These are phyloP conservation scores for Monilinia polystroma DNA, from an alignment of 2,329 filamentous ascomycete species.

Conservation along the genomic window DNA sequence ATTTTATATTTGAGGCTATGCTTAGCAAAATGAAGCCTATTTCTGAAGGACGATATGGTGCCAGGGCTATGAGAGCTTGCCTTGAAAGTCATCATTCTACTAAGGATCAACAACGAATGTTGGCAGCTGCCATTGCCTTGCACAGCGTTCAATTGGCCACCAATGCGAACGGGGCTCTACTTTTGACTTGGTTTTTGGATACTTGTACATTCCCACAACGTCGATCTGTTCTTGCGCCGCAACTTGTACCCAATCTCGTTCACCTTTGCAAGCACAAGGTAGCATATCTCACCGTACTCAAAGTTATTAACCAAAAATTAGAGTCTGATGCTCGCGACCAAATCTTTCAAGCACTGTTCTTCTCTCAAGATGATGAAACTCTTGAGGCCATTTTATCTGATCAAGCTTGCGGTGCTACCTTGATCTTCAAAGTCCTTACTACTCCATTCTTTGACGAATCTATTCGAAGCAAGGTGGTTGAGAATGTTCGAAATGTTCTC, in stretches of 20 bases:
- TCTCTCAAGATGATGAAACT: constrained; percentile 80
- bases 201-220: constrained; percentile 94
- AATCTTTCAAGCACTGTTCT: constrained; percentile 88
- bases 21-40: constrained; percentile 91
- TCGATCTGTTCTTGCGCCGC: constrained; percentile 85
- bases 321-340: constrained; percentile 89
- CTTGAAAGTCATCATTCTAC: constrained; percentile 93
- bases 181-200: constrained; percentile 97
- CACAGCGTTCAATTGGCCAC: constrained; percentile 96
- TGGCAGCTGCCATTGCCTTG: constrained; percentile 91
- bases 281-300: constrained; percentile 92
- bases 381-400: constrained; percentile 89
- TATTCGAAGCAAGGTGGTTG: constrained; percentile 82
- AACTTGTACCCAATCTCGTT: constrained; percentile 87
- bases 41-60: constrained; percentile 88
- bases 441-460: constrained; percentile 96
- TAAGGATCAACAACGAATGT: constrained; percentile 92
- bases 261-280: constrained; percentile 98
- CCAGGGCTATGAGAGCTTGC: constrained; percentile 93
- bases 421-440: constrained; percentile 98
- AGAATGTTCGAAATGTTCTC: constrained; percentile 88
- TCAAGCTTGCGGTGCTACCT: constrained; percentile 84
- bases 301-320: constrained; percentile 97
- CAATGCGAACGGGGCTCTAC: constrained; percentile 89
- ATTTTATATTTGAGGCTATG: constrained; percentile 99